Base-by-base conservation (phyloP, 768 basidiomycete genomes). In the Paxillus rubicundulus region DNA sequence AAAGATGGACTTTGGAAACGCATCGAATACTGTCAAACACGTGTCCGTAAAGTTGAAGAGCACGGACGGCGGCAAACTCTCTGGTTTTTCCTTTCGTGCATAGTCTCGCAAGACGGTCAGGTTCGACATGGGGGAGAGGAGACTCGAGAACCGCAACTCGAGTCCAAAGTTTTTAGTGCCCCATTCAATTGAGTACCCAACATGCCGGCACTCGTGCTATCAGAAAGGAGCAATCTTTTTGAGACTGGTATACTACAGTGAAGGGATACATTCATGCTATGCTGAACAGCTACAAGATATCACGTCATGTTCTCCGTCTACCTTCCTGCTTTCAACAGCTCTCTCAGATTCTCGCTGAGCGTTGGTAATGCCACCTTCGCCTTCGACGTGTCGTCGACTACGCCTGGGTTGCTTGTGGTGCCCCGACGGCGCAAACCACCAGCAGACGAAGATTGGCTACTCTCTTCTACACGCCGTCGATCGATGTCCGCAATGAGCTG, bases 401-500 rank as follows among this genome's bases (percentile, higher is more conserved):
- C 21, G 32, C 47, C 57, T 47, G 17, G 20, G 18, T 30, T 40
- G 7, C 42, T 41, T 45, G 57, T 50, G 28, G 61, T 66, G 32
- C 65, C 63, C 27, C 68, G 77, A 55, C 55, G 74, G 38, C 71
- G 74, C 52, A 71, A 66, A 49, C 59, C 70, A 16, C 49, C 45
- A 3, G 63, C 48, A 1, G 66, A 60, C 5, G 63, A 49, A 38
- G 34, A 47, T 16, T 52, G 55, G 13, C 59, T 54, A 4, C 48
- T 46, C 43, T 79, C 79, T 55, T 92, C 90, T 0, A 81, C 82
- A 56, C 78, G 81, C 56, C 87, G 82, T 33, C 88, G 82, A 67
- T 97, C 93, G 60, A 96, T 83, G 66, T 96, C 93, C 9, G 88
- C 88, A 18, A 98, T 86, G 18, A 97, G 72, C 62, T 90, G 87